These are phyloP conservation scores for Hericium alpestre DNA, from an alignment of 768 basidiomycete genomes.

Conservation along the genomic window DNA sequence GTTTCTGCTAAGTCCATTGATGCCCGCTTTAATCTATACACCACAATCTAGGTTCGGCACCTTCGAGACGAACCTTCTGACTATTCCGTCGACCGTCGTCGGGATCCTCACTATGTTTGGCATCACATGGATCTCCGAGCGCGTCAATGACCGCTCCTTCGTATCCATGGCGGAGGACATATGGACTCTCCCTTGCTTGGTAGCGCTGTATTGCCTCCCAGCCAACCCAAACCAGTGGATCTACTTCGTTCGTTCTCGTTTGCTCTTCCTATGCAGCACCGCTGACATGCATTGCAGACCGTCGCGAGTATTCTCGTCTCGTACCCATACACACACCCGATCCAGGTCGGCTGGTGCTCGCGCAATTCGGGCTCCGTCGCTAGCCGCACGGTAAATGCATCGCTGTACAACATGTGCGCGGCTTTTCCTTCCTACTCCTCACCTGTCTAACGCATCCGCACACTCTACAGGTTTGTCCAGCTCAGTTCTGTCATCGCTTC, in stretches of 20 bases:
- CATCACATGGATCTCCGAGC: conserved; percentile 41
- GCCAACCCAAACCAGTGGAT: conserved; percentile 41
- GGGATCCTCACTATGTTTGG: conserved; percentile 43
- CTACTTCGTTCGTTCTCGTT: conserved; percentile 33
- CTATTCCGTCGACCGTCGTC: conserved; percentile 42
- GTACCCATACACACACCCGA: conserved; percentile 41
- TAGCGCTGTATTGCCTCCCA: conserved; percentile 42
- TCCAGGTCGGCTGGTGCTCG: conserved; percentile 51
- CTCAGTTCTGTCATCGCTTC: conserved; percentile 33
- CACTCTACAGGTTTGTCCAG: conserved; percentile 29
- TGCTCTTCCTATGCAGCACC: background rate
- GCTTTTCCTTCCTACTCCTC: background rate
- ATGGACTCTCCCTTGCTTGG: conserved; percentile 53
- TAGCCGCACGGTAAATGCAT: conserved; percentile 48
- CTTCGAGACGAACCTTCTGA: conserved; percentile 48
- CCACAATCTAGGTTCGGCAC: conserved; percentile 37
- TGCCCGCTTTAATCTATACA: background rate
- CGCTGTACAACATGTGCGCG: conserved; percentile 43
- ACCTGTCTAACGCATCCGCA: background rate
- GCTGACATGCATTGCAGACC: conserved; percentile 20
- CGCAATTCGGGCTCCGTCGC: conserved; percentile 51
- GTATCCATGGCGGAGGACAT: conserved; percentile 44
- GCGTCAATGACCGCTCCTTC: conserved; percentile 41
- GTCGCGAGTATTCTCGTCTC: conserved; percentile 34
- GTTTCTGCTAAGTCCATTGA: background rate